Conservation (phyloP, 2,329 filamentous ascomycete species). For the Penicillium hesseltinei region DNA sequence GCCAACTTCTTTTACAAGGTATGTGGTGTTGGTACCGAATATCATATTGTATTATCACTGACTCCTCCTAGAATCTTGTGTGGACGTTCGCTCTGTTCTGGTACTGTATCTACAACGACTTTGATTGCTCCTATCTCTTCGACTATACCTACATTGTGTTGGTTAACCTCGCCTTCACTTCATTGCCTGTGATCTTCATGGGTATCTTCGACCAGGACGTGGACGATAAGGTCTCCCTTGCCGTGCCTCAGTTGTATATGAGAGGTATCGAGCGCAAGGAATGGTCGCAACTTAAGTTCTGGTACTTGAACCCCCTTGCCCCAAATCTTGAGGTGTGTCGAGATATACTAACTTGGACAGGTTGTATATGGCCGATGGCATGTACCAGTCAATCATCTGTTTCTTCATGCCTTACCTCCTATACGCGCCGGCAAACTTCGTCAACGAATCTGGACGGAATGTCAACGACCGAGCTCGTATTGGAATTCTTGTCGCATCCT, state of each 20-base stretch:
- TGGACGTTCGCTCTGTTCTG: constrained; percentile 97
- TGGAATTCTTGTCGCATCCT: constrained; percentile 81
- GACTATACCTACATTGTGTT: constrained; percentile 97
- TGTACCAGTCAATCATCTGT: constrained; percentile 90
- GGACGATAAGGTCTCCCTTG: constrained; percentile 86
- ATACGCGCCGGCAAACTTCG: constrained; percentile 66
- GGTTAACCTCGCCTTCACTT: constrained; percentile 96
- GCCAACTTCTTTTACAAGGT: constrained; percentile 99
- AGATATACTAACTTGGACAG: constrained; percentile 45
- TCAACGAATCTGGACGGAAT: constrained; percentile 69
- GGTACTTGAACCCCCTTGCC: constrained; percentile 56
- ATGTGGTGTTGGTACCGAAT: constrained; percentile 21
- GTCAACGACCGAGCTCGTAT: constrained; percentile 79
- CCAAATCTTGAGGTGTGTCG: constrained; percentile 13
- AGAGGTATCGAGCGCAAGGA: constrained; percentile 93
- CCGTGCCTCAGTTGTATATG: constrained; percentile 92
- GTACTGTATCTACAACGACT: constrained; percentile 94
- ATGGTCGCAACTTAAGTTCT: constrained; percentile 96
- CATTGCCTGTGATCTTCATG: constrained; percentile 89
- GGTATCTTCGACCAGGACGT: constrained; percentile 97
- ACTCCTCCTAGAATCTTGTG: constrained; percentile 70
- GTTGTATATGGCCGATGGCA: constrained; percentile 90
- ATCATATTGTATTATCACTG: constrained; percentile 2
- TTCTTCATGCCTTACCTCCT: constrained; percentile 91
- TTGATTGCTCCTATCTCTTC: constrained; percentile 94